Evolutionary conservation across 1,139 yeast genomes (phyloP).

Genomic region (Taphrina deformans): DNA sequence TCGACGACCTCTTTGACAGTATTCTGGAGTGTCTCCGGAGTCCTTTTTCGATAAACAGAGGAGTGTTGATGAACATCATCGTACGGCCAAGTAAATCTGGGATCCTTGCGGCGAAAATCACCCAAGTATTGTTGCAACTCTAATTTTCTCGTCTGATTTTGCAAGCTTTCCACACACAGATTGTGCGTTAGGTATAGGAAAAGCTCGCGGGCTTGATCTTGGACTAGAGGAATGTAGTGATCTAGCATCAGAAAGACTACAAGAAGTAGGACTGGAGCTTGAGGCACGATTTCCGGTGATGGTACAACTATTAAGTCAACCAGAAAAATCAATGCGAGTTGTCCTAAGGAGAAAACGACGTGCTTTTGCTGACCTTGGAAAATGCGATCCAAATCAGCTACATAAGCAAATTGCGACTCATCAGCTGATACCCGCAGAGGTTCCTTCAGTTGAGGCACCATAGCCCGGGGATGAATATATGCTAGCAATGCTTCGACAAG

Average conservation of each 20-base stretch:
- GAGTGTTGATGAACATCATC: constrained; percentile 62
- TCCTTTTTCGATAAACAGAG: constrained; percentile 64
- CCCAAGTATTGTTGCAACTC: constrained; percentile 59
- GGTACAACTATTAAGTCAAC: constrained; percentile 73
- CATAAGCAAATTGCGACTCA: constrained; percentile 59
- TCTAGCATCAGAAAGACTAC: constrained; percentile 77
- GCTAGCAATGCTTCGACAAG: constrained; percentile 65
- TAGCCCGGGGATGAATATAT: constrained; percentile 75
- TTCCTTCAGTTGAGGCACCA: constrained; percentile 69
- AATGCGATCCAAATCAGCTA: constrained; percentile 66
- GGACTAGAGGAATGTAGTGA: constrained; percentile 79
- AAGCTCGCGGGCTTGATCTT: constrained; percentile 77
- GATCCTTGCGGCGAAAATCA: constrained; percentile 48
- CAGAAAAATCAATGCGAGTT: constrained; percentile 75
- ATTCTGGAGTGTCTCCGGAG: constrained; percentile 85
- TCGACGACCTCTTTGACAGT: constrained; percentile 65
- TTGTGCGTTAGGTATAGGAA: constrained; percentile 72
- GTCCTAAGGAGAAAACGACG: constrained; percentile 80
- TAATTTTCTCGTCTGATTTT: constrained; percentile 51
- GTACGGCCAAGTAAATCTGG: constrained; percentile 70
- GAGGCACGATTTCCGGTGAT: constrained; percentile 55
- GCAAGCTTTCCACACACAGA: constrained; percentile 48
- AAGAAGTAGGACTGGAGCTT: constrained; percentile 78
- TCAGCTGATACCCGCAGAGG: constrained; percentile 44
- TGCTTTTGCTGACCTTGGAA: constrained; percentile 65